Base-by-base conservation (phyloP, 495 filamentous ascomycete genomes). In the Endocarpon pusillum region DNA sequence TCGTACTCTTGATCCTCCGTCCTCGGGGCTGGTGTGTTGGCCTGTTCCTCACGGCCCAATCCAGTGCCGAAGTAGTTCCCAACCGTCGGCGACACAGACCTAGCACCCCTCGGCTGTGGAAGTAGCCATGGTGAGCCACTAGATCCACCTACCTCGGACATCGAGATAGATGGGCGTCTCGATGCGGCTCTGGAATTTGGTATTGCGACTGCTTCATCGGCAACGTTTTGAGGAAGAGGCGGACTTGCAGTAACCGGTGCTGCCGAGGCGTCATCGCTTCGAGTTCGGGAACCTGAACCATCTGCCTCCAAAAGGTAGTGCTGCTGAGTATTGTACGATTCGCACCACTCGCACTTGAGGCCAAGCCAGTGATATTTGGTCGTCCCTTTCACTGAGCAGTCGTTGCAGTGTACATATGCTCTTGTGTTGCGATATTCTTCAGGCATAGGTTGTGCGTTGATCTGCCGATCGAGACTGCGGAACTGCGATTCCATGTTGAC, bases 401-500 rank as follows among this genome's bases (percentile, higher is more conserved):
- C 89, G 52, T 96, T 96, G 49, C 89, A 99, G 35, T 78, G 76
- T 32, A 96, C 68, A 32, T 81, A 64, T 28, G 81, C 86, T 37
- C 73, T 74, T 4, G 82, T 81, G 46, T 81, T 75, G 38, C 61
- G 67, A 48, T 86, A 93, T 32, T 85, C 77, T 3, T 59, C 49
- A 7, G 87, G 89, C 81, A 99, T 94, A 6, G 89, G 91, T 46
- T 99, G 89, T 14, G 58, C 66, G 39, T 81, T 67, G 40, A 99
- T 94, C 5, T 75, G 73, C 16, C 81, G 66, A 51, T 92, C 84
- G 17, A 93, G 61, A 40, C 87, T 85, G 32, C 81, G 71, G 58
- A 94, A 99, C 38, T 86, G 84, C 19, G 78, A 69, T 46, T 96
- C 89, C 89, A 99, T 96, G 55, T 99, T 99, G 41, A 81, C 71